phyloP scores from a whole-genome alignment of 2,329 filamentous ascomycete genomes.

The Ascochyta fabae region DNA sequence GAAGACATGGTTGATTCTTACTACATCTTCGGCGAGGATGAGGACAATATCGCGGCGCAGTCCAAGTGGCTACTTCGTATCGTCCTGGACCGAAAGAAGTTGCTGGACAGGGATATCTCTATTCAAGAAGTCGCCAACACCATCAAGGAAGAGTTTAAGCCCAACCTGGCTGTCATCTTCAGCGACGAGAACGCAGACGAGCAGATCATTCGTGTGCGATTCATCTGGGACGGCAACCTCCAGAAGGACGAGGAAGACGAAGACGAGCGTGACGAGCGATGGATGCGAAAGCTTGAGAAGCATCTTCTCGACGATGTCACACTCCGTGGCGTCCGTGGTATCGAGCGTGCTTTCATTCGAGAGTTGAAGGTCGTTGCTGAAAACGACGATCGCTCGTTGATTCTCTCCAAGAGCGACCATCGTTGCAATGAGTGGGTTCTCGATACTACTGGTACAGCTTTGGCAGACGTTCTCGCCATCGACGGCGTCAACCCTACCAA shows the following conservation, averaged over 20 bases:
- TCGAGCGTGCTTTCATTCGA: constrained; percentile 93
- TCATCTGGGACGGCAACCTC: constrained; percentile 65
- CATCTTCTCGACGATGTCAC: constrained; percentile 91
- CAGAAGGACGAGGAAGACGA: constrained; percentile 75
- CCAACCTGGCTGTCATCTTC: constrained; percentile 84
- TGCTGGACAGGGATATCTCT: constrained; percentile 90
- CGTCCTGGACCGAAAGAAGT: constrained; percentile 88
- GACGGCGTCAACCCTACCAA: constrained; percentile 85
- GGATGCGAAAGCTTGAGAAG: constrained; percentile 84
- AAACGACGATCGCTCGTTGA: constrained; percentile 76
- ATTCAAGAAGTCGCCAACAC: constrained; percentile 89
- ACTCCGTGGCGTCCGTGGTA: constrained; percentile 85
- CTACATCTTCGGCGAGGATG: constrained; percentile 87
- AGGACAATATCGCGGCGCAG: constrained; percentile 66
- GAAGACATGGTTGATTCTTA: constrained; percentile 95
- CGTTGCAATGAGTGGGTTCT: constrained; percentile 92
- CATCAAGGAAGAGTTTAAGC: constrained; percentile 86
- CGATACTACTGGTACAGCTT: constrained; percentile 88
- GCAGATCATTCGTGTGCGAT: constrained; percentile 90
- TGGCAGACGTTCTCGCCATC: constrained; percentile 83
- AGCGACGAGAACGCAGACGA: constrained; percentile 98
- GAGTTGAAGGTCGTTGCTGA: constrained; percentile 52
- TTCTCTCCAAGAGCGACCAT: constrained; percentile 74
- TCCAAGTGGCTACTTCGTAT: constrained; percentile 96
- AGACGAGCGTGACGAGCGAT: constrained; percentile 75